phyloP scores from a whole-genome alignment of 2,329 filamentous ascomycete species.

The Dryadomyces quercivorus region DNA sequence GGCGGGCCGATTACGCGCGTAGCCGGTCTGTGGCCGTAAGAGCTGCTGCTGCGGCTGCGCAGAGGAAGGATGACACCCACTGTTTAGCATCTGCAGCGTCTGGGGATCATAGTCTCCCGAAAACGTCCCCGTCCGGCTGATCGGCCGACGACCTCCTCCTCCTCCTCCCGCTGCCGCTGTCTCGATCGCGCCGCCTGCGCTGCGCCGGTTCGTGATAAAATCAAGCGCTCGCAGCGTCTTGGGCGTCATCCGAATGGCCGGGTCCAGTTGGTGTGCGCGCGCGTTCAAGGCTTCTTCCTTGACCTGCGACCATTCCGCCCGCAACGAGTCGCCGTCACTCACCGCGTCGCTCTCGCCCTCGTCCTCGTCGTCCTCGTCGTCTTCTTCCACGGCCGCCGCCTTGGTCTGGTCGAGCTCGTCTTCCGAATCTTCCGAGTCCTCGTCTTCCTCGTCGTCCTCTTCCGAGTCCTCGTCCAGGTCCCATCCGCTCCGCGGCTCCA shows the following conservation, averaged over 20 bases:
- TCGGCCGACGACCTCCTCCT: constrained; percentile 15
- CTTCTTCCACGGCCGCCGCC: constrained; percentile 24
- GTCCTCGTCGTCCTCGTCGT: constrained; percentile 9
- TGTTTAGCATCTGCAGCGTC: constrained; percentile 19
- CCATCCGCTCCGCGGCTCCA: constrained; percentile 35
- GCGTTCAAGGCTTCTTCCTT: not conserved
- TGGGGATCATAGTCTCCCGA: constrained; percentile 22
- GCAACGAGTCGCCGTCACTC: constrained; percentile 14
- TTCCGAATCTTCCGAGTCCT: constrained; percentile 26
- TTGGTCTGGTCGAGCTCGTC: constrained; percentile 26
- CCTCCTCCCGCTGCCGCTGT: too few species aligned
- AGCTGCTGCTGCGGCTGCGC: constrained; percentile 10
- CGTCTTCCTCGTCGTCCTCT: constrained; percentile 26
- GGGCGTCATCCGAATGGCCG: constrained; percentile 24
- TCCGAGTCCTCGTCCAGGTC: constrained; percentile 37
- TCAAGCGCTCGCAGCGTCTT: constrained; percentile 36
- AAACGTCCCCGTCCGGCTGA: constrained; percentile 16
- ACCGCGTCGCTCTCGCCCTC: constrained; percentile 25
- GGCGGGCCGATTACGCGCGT: constrained; percentile 34
- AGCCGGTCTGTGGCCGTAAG: constrained; percentile 40
- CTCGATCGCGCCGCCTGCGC: not conserved
- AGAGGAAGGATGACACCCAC: constrained; percentile 12
- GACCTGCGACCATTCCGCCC: not conserved
- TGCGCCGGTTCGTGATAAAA: constrained; percentile 34
- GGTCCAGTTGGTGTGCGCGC: not conserved